phyloP scores from a whole-genome alignment of 2,329 filamentous ascomycete genomes.

The Fusarium staphyleae region DNA sequence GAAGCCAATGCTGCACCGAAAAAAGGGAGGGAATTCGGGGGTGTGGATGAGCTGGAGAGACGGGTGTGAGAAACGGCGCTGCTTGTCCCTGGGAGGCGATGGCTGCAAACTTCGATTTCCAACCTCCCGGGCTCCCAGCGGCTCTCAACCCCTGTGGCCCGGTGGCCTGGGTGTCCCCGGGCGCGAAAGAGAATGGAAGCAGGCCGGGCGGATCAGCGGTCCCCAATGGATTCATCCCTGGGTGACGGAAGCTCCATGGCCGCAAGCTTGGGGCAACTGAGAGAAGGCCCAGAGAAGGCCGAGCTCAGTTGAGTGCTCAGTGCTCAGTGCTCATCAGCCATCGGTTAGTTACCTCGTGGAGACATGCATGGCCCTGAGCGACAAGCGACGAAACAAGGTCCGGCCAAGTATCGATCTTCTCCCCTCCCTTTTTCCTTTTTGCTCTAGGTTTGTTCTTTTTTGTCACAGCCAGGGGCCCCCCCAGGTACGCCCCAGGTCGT shows the following conservation, averaged over 20 bases:
- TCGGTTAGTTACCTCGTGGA: constrained; percentile 31
- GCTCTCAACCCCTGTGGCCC: constrained; percentile 32
- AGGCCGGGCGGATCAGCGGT: constrained; percentile 27
- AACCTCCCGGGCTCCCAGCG: constrained; percentile 31
- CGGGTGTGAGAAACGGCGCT: constrained; percentile 14
- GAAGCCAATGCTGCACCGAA: not conserved
- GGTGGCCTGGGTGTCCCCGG: constrained; percentile 33
- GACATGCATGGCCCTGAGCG: constrained; percentile 31
- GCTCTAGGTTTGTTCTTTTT: constrained; percentile 24
- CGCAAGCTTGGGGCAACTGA: constrained; percentile 8
- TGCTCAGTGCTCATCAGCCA: constrained; percentile 22
- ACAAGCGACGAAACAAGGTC: constrained; percentile 36
- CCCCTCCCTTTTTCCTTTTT: constrained; percentile 28
- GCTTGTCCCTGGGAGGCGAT: not conserved
- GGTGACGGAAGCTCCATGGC: constrained; percentile 9
- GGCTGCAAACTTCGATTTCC: constrained; percentile 20
- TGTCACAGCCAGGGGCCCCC: constrained; percentile 20
- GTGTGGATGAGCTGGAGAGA: constrained; percentile 4
- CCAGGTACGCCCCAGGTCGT: constrained; percentile 15
- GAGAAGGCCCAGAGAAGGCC: constrained; percentile 30
- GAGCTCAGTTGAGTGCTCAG: constrained; percentile 26
- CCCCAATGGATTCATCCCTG: constrained; percentile 9
- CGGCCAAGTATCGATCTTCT: constrained; percentile 26
- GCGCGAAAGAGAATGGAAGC: constrained; percentile 4
- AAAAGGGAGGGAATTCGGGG: constrained; percentile 18